phyloP scores from a whole-genome alignment of 176 grass and related monocot genomes.

The Oryza officinalis region DNA sequence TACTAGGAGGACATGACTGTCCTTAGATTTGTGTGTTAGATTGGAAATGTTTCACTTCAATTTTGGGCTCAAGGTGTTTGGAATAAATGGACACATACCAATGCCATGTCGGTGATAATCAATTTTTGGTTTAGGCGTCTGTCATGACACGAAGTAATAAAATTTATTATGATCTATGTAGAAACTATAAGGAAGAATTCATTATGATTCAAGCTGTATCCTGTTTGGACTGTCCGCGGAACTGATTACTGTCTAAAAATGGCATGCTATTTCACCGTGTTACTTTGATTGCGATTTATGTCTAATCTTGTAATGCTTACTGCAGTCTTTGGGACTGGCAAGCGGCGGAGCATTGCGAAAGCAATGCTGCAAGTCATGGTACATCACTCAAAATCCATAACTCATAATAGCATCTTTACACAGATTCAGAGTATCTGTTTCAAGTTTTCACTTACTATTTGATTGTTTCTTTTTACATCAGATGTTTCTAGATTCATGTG shows the following conservation, averaged over 20 bases:
- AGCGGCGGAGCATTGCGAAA: slow-evolving; percentile 28
- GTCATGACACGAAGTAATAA: not conserved
- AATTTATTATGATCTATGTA: not conserved
- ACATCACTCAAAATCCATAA: not conserved
- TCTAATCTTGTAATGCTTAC: slow-evolving; percentile 2
- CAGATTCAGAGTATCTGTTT: too few relatives aligned
- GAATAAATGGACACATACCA: not conserved
- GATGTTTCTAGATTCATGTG: slow-evolving; percentile 20
- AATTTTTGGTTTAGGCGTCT: not conserved
- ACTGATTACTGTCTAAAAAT: not conserved
- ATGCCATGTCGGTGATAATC: not conserved
- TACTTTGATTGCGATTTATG: not conserved
- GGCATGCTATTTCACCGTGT: not conserved
- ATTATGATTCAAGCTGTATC: not conserved
- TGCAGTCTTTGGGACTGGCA: slow-evolving; percentile 62
- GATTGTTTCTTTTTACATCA: too few relatives aligned
- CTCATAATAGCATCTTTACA: too few relatives aligned
- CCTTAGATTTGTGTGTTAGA: not conserved
- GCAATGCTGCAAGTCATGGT: slow-evolving; percentile 41
- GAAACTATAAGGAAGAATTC: not conserved
- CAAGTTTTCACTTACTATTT: too few relatives aligned
- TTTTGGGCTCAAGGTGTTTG: not conserved
- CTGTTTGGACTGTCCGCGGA: not conserved
- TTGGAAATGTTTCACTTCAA: not conserved
- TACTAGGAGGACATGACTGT: not conserved